Percentiles rank a stretch among this genome's conserved stretches.
Evolutionary conservation across 1,139 yeast genomes (phyloP).

Genomic region (Taphrina populina): DNA sequence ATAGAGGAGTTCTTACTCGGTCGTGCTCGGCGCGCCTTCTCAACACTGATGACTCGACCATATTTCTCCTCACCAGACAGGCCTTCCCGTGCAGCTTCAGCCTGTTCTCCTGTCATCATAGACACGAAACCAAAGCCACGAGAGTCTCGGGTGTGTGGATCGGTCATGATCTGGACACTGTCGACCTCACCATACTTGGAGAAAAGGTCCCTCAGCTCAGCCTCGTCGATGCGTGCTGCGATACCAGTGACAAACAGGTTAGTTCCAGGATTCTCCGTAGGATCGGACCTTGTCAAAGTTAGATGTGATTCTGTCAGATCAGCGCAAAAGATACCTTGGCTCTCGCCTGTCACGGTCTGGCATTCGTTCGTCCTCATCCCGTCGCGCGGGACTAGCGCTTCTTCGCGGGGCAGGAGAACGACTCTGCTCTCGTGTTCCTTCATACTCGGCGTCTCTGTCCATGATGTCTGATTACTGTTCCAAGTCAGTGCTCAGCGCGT

Average conservation of each 20-base stretch:
- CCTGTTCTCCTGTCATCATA: constrained; percentile 44
- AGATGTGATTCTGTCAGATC: background rate
- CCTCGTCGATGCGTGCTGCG: constrained; percentile 44
- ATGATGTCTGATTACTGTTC: background rate
- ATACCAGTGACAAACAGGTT: constrained; percentile 48
- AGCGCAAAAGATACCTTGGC: constrained; percentile 3
- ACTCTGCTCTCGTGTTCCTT: constrained; percentile 16
- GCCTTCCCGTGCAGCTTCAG: constrained; percentile 45
- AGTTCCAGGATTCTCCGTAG: constrained; percentile 44
- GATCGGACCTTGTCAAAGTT: constrained; percentile 1
- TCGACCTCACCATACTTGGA: constrained; percentile 45
- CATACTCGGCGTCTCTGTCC: constrained; percentile 13
- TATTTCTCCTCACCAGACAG: constrained; percentile 44
- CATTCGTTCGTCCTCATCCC: constrained; percentile 31
- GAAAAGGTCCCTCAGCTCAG: constrained; percentile 45
- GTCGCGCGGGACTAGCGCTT: constrained; percentile 21
- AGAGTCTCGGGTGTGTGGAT: constrained; percentile 47
- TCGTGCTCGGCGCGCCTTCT: constrained; percentile 47
- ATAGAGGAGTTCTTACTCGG: constrained; percentile 41
- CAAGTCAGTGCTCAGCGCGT: too few relatives aligned
- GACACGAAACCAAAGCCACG: constrained; percentile 49
- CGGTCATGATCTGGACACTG: constrained; percentile 46
- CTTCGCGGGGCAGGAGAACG: constrained; percentile 12
- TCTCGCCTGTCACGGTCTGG: constrained; percentile 29
- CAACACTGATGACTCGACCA: constrained; percentile 45